Conservation (phyloP, 345 rosid genomes). For the Mallotus nudiflorus region DNA sequence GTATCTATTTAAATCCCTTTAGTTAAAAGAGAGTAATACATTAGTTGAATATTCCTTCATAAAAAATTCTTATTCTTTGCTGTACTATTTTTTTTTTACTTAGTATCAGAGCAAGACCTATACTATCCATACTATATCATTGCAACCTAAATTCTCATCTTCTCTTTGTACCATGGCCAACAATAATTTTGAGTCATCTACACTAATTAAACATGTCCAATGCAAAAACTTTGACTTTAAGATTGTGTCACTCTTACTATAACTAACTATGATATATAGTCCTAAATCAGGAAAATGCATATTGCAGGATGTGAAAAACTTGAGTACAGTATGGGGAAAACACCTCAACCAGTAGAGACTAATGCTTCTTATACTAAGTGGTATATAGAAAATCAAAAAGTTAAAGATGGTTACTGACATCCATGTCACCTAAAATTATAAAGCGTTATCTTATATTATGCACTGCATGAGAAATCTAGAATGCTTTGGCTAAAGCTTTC, state of each 20-base stretch:
- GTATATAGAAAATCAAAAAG: background rate
- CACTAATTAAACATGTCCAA: conserved; percentile 11
- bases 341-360: fast-evolving
- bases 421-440: background rate
- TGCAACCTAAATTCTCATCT: too few relatives aligned
- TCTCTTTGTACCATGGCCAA: background rate
- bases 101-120: too few relatives aligned
- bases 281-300: too few relatives aligned
- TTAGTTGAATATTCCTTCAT: too few relatives aligned
- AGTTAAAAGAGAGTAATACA: too few relatives aligned
- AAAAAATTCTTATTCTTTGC: too few relatives aligned
- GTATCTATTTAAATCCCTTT: too few relatives aligned
- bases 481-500: background rate
- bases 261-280: too few relatives aligned
- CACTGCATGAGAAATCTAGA: background rate
- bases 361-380: background rate
- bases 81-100: too few relatives aligned
- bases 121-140: too few relatives aligned
- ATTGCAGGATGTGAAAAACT: background rate
- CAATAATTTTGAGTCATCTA: background rate
- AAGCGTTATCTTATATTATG: background rate
- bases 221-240: background rate
- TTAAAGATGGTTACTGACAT: too few relatives aligned
- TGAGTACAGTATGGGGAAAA: background rate
- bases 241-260: background rate